These are phyloP conservation scores for Lichenothelia convexa DNA, from an alignment of 495 filamentous ascomycete genomes.

Conservation along the genomic window DNA sequence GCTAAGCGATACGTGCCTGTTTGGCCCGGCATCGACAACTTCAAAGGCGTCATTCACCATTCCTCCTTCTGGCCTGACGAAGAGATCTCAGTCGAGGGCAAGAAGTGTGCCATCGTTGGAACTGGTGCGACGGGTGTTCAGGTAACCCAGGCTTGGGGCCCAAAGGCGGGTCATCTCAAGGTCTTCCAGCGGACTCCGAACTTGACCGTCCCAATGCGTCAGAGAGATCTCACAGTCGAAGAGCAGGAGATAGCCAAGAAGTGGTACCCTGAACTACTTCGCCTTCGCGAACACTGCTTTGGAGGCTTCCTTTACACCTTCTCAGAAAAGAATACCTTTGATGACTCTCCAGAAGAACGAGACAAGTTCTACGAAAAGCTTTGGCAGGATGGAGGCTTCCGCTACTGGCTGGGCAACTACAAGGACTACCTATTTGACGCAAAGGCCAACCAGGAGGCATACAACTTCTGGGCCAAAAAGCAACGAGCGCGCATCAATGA, in stretches of 20 bases:
- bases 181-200: slow-evolving; percentile 37
- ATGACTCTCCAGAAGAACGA: slow-evolving; percentile 28
- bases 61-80: slow-evolving; percentile 40
- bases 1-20: slow-evolving; percentile 27
- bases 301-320: slow-evolving; percentile 28
- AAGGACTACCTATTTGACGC: slow-evolving; percentile 27
- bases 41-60: slow-evolving; percentile 35
- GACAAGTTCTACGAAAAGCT: slow-evolving; percentile 27
- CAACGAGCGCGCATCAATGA: slow-evolving; percentile 31
- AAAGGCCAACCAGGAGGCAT: slow-evolving; percentile 31
- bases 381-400: slow-evolving; percentile 31
- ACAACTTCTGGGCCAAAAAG: slow-evolving; percentile 40
- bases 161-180: slow-evolving; percentile 20
- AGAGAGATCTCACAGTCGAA: slow-evolving; percentile 8
- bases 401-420: slow-evolving; percentile 31
- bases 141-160: slow-evolving; percentile 28
- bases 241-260: slow-evolving; percentile 8
- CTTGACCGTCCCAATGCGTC: slow-evolving; percentile 14
- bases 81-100: slow-evolving; percentile 27
- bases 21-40: slow-evolving; percentile 33
- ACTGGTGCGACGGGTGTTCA: slow-evolving; percentile 41
- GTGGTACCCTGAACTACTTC: slow-evolving; percentile 9
- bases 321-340: slow-evolving; percentile 23
- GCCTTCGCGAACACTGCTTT: slow-evolving; percentile 18
- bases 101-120: slow-evolving; percentile 36